Evolutionary conservation across 345 rosid genomes (phyloP).

Genomic region (Odontarrhena argentea): DNA sequence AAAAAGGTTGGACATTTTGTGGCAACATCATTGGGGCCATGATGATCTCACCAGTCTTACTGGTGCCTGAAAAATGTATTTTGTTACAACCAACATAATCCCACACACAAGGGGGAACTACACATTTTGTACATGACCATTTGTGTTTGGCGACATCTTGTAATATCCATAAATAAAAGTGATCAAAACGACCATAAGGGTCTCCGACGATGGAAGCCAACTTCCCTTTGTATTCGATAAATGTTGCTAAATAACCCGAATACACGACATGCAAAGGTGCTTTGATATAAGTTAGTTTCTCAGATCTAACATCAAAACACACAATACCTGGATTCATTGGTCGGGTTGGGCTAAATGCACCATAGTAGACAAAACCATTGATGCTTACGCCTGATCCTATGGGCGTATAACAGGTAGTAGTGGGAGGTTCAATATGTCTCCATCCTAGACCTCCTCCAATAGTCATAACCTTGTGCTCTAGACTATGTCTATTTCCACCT

Average conservation of each 20-base stretch:
- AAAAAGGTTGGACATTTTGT: background rate
- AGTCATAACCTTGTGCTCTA: background rate
- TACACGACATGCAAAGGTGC: background rate
- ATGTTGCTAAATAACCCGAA: background rate
- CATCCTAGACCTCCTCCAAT: background rate
- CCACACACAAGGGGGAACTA: background rate
- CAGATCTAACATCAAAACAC: too few relatives aligned
- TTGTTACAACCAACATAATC: background rate
- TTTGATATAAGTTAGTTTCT: too few relatives aligned
- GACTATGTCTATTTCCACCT: too few relatives aligned
- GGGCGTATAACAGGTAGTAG: background rate
- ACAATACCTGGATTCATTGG: too few relatives aligned
- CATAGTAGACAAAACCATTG: background rate
- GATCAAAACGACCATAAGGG: background rate
- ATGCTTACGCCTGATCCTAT: background rate
- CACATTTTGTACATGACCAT: background rate
- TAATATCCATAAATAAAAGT: background rate
- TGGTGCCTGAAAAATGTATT: background rate
- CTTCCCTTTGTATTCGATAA: slow-evolving; percentile 5
- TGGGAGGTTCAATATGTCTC: too few relatives aligned
- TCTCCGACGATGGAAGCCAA: background rate
- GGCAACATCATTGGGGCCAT: background rate
- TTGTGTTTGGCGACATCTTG: background rate
- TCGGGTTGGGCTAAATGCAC: background rate
- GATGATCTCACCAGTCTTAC: slow-evolving; percentile 26